Base-by-base conservation (phyloP, 192 early-diverging fungal species). In the Dissophora ornata region DNA sequence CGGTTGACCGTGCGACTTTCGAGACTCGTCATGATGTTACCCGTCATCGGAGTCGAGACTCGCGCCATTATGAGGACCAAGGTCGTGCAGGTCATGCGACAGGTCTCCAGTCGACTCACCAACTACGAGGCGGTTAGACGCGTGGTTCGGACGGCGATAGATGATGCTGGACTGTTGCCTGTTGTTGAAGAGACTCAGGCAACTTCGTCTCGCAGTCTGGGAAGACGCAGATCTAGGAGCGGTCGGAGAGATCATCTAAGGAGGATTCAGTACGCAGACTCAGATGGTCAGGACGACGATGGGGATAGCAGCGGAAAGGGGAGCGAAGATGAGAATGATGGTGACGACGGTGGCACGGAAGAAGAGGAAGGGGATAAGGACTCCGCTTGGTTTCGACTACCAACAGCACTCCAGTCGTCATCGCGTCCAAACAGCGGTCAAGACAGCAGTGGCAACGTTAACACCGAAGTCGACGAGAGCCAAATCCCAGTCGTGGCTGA, bases 11-110 rank as follows among this genome's bases (percentile, higher is more conserved):
- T 36, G 0, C 53, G 55, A 36, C 55, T 73, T 11, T 73, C 70
- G 9, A 12, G 62, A 18, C 55, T 73, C 1, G 47, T 64, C 34
- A 73, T 73, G 70, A 64, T 73, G 70, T 7, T 73, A 13, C 70
- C 70, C 7, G 62, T 73, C 12, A 57, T 64, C 13, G 55, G 55
- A 22, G 55, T 62, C 28, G 69, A 71, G 45, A 62, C 69, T 32
- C 50, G 69, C 3, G 59, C 60, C 0, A 42, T 62, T 19, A 71
- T 71, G 34, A 50, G 60, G 15, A 32, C 45, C 2, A 62, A 71
- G 19, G 59, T 71, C 15, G 33, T 57, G 3, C 55, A 73, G 48
- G 62, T 73, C 10, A 60, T 73, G 55, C 44, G 45, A 21, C 46
- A 64, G 22, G 38, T 51, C 19, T 22, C 36, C 1, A n/a, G 18